These are phyloP conservation scores for Lactuca sativa DNA, from an alignment of 129 eudicot genomes.

Conservation along the genomic window DNA sequence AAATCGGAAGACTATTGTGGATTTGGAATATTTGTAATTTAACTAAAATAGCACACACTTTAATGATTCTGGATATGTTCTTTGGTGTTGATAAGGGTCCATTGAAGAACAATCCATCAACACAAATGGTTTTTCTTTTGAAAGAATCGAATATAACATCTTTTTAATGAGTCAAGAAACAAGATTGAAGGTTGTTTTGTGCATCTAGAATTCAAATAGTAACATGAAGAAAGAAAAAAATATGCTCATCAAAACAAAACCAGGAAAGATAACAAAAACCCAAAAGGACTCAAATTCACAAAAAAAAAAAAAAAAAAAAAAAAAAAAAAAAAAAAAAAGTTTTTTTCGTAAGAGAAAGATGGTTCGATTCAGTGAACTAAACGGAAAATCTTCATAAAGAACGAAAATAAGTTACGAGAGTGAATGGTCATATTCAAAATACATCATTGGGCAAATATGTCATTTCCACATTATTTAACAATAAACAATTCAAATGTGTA, in stretches of 20 bases:
- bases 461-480: too few species aligned
- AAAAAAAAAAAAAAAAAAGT: too few species aligned
- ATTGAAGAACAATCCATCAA: constrained; percentile 18
- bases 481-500: too few species aligned
- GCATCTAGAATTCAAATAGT: constrained; percentile 9
- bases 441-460: too few species aligned
- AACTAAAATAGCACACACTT: constrained; percentile 20
- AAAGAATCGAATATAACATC: constrained; percentile 13
- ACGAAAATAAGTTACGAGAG: too few species aligned
- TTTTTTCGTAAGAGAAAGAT: background rate
- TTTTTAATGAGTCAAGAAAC: background rate
- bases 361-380: background rate
- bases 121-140: background rate
- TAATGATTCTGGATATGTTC: constrained; percentile 21
- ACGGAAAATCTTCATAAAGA: too few species aligned
- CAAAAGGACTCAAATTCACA: background rate
- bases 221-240: background rate
- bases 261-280: constrained; percentile 11
- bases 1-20: background rate
- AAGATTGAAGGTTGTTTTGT: constrained; percentile 9
- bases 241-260: constrained; percentile 17
- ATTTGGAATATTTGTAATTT: constrained; percentile 21
- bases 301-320: too few species aligned
- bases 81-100: constrained; percentile 9
- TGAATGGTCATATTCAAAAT: too few species aligned